Base-by-base conservation (phyloP, 179 eudicot species). In the Gypsophila paniculata region DNA sequence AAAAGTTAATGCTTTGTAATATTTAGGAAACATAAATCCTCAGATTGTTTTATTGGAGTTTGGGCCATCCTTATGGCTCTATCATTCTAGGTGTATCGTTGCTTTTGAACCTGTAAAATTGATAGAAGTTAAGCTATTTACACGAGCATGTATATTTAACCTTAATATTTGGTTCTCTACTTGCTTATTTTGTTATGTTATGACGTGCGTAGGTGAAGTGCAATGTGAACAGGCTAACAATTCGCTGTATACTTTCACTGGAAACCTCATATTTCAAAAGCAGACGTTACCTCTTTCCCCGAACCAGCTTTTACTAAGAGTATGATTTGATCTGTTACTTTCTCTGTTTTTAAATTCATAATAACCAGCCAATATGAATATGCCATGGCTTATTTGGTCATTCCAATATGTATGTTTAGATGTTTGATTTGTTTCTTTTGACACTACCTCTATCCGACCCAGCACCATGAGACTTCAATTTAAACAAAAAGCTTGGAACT, bases 191-290 rank as follows among this genome's bases (percentile, higher is more conserved):
- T 65, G 39, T 63, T 26, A 29, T 65, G 58, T 68, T 32, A 73
- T 61, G 36, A 8, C 66, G 13, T 68, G 14, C 58, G 80, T 89
- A 94, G 99, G 96, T 73, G 96, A 94, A 84, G 79, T 91, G 71
- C 89, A 90, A 53, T 94, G 99, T 71, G 99, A 95, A 79, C 97
- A 95, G 78, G 97, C 99, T 72, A 95, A 92, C 77, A 95, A 95
- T 81, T 95, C 99, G 5, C 80, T 95, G 77, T 95, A 95, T 83
- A 95, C 99, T 22, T 92, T 88, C 77, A 92, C 96, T 74, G 99
- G 99, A 53, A 95, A 95, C 83, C 88, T 95, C 85, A 90, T 90
- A 64, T 74, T 86, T 70, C 84, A 95, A 61, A 81, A 86, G 84
- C 99, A 95, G 82, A 95, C 93, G 17, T 75, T 95, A 76, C 95